Percentiles rank a stretch among this genome's conserved stretches.
phyloP scores from a whole-genome alignment of 1,284 basidiomycete genomes.

The Microbotryum saponariae region DNA sequence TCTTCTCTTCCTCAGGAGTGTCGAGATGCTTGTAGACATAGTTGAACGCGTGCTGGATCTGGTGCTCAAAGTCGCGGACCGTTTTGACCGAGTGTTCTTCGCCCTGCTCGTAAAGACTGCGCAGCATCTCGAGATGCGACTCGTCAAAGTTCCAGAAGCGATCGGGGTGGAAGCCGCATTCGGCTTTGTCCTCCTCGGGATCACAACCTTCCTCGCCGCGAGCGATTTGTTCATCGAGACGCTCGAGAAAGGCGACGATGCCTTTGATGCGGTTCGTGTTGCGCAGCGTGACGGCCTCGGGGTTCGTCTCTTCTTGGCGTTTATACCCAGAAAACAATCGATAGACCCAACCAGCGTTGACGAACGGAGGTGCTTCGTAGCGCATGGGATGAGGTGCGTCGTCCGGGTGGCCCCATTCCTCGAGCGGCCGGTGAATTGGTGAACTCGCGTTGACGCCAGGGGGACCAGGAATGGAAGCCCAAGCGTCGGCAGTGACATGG shows the following conservation, averaged over 20 bases:
- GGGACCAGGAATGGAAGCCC: slow-evolving; percentile 34
- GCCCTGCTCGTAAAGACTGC: slow-evolving; percentile 20
- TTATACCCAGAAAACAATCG: slow-evolving; percentile 38
- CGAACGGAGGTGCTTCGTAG: slow-evolving; percentile 17
- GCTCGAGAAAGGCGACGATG: slow-evolving; percentile 37
- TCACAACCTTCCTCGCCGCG: slow-evolving; percentile 28
- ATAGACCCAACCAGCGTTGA: slow-evolving; percentile 38
- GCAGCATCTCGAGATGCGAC: slow-evolving; percentile 28
- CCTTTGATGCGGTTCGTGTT: slow-evolving; percentile 38
- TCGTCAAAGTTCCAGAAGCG: slow-evolving; percentile 34
- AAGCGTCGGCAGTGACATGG: slow-evolving; percentile 33
- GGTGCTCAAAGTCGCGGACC: slow-evolving; percentile 22
- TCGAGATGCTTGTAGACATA: slow-evolving; percentile 8
- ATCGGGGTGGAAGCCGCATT: slow-evolving; percentile 34
- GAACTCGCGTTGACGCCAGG: slow-evolving; percentile 16
- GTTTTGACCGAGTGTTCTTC: slow-evolving; percentile 20
- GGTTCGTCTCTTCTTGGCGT: slow-evolving; percentile 34
- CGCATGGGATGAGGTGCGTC: slow-evolving; percentile 13
- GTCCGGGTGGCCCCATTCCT: background rate
- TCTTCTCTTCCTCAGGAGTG: background rate
- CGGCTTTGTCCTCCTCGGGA: slow-evolving; percentile 7
- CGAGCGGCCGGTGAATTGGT: slow-evolving; percentile 19
- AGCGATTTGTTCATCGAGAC: slow-evolving; percentile 35
- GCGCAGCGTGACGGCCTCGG: slow-evolving; percentile 33
- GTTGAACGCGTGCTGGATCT: slow-evolving; percentile 6